Percentiles rank a stretch among this genome's conserved stretches.
Conservation (phyloP, 192 early-diverging fungal species). For the Backusella sp. region DNA sequence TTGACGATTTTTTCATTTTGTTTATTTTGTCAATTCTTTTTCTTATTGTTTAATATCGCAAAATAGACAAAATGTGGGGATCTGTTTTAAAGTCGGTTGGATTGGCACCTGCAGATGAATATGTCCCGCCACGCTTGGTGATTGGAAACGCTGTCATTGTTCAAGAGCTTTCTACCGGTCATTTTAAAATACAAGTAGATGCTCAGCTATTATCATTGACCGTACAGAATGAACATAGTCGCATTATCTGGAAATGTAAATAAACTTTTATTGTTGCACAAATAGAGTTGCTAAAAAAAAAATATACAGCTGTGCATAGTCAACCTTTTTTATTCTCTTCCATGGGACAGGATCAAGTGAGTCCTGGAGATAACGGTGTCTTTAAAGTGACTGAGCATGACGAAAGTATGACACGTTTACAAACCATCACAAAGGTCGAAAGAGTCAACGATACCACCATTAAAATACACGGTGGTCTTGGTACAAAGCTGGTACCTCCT, state of each 20-base stretch:
- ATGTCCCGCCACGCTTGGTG: conserved; percentile 18
- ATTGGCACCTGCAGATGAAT: conserved; percentile 17
- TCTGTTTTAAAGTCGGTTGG: conserved; percentile 25
- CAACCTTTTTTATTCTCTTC: conserved; percentile 35
- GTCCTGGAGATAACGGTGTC: conserved; percentile 21
- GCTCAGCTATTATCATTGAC: not conserved
- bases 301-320: conserved; percentile 19
- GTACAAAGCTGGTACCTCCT: conserved; percentile 21
- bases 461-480: conserved; percentile 18
- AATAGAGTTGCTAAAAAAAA: not conserved
- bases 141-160: conserved; percentile 21
- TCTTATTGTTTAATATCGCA: conserved; percentile 4
- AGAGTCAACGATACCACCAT: conserved; percentile 12
- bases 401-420: conserved; percentile 20
- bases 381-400: conserved; percentile 40
- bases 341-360: conserved; percentile 31
- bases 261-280: not conserved
- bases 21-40: not conserved
- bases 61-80: conserved; percentile 8
- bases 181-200: conserved; percentile 19
- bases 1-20: not conserved
- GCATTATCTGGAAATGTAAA: conserved; percentile 30
- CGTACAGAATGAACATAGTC: conserved; percentile 14
- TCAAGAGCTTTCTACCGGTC: conserved; percentile 14
- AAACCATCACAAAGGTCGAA: conserved; percentile 28